Conservation (phyloP, 1,284 basidiomycete species). For the Cutaneotrichosporon sp. region DNA sequence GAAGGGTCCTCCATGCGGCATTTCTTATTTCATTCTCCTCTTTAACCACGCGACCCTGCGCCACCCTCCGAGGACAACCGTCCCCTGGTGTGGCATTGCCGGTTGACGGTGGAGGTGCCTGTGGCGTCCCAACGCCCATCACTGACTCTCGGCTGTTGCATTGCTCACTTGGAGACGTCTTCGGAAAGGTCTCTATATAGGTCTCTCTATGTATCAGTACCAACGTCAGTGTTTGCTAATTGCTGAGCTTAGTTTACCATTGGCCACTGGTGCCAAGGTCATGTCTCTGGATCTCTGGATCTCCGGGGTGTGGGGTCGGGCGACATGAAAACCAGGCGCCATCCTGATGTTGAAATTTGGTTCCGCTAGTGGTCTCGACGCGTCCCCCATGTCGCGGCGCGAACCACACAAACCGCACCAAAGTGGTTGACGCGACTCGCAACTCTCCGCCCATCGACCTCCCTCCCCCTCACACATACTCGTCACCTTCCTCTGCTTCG, state of each 20-base stretch:
- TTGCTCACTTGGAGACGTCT: too few species aligned
- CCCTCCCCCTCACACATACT: not conserved
- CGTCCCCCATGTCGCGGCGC: constrained; percentile 1
- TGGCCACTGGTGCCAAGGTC: too few species aligned
- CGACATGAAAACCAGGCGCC: constrained; percentile 2
- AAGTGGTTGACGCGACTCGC: constrained; percentile 16
- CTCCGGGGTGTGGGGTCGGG: not conserved
- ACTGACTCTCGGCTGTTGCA: too few species aligned
- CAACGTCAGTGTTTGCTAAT: too few species aligned
- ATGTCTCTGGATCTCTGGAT: too few species aligned
- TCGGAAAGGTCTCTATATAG: too few species aligned
- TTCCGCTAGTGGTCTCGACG: constrained; percentile 3
- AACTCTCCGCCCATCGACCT: not conserved
- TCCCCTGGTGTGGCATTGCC: too few species aligned
- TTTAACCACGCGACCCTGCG: not conserved
- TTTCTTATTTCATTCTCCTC: not conserved
- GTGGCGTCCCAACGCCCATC: too few species aligned
- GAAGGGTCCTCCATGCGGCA: not conserved
- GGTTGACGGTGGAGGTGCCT: too few species aligned
- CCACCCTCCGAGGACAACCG: too few species aligned
- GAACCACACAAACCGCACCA: constrained; percentile 3
- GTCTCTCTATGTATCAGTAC: too few species aligned
- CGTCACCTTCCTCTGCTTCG: not conserved
- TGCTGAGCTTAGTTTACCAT: too few species aligned
- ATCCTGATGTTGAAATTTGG: not conserved